Conservation (phyloP, 441 rosid genomes). For the Corymbia calophylla region DNA sequence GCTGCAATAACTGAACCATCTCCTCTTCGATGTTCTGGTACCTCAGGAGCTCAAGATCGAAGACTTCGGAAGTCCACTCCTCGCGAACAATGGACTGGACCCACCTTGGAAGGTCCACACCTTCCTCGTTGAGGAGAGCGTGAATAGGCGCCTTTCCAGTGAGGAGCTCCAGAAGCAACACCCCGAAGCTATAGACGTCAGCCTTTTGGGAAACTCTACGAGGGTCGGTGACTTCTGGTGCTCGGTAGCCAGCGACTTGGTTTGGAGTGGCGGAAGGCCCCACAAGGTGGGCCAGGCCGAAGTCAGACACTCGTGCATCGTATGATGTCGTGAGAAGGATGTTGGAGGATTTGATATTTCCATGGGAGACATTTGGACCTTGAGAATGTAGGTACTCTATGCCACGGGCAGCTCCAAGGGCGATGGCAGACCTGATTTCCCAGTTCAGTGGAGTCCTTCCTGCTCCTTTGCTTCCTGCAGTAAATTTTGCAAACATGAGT, state of each 20-base stretch:
- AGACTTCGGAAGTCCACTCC: conserved; percentile 19
- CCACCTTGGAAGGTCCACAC: conserved; percentile 17
- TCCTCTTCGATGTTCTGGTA: conserved; percentile 10
- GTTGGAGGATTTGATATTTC: conserved; percentile 17
- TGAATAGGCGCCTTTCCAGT: conserved; percentile 14
- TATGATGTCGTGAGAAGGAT: conserved; percentile 6
- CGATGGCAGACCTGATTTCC: conserved; percentile 12
- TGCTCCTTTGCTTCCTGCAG: conserved; percentile 11
- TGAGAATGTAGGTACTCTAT: conserved; percentile 9
- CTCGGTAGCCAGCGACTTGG: conserved; percentile 10
- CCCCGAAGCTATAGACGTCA: conserved; percentile 12
- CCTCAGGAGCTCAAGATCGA: conserved; percentile 11
- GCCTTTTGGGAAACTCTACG: conserved; percentile 10
- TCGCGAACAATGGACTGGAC: conserved; percentile 10
- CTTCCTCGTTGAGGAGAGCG: conserved; percentile 9
- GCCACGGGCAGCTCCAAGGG: conserved; percentile 13
- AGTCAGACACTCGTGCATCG: conserved; percentile 8
- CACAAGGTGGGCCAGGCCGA: conserved; percentile 10
- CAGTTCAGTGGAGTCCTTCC: conserved; percentile 15
- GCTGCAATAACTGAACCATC: conserved; percentile 76
- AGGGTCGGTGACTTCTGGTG: conserved; percentile 13
- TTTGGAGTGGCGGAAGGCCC: conserved; percentile 8
- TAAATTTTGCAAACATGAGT: background rate
- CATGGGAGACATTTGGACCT: conserved; percentile 6
- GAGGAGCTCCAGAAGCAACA: conserved; percentile 13